These are phyloP conservation scores for Xylariaceae sp. DNA, from an alignment of 2,329 filamentous ascomycete species.

Conservation along the genomic window DNA sequence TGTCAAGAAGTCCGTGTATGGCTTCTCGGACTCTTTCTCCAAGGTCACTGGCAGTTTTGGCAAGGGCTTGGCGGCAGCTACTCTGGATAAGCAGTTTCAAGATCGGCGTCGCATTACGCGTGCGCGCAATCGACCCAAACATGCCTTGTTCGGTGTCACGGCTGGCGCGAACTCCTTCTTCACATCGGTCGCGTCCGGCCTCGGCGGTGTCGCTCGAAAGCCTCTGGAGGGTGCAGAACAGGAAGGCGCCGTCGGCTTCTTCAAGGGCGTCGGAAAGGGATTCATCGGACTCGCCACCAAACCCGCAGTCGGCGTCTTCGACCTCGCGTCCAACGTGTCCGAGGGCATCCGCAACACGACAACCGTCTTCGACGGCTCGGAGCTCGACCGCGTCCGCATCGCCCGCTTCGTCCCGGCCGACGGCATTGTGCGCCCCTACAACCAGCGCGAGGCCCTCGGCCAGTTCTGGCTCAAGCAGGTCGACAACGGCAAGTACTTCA, in stretches of 20 bases:
- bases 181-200: slow-evolving; percentile 85
- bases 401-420: slow-evolving; percentile 89
- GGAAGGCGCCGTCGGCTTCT: slow-evolving; percentile 88
- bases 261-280: slow-evolving; percentile 96
- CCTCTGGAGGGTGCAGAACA: slow-evolving; percentile 94
- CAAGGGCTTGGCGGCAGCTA: slow-evolving; percentile 92
- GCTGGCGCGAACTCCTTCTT: slow-evolving; percentile 94
- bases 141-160: slow-evolving; percentile 93
- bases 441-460: slow-evolving; percentile 87
- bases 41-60: slow-evolving; percentile 97
- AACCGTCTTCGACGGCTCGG: slow-evolving; percentile 92
- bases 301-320: slow-evolving; percentile 92
- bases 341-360: slow-evolving; percentile 98
- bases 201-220: slow-evolving; percentile 88
- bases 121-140: slow-evolving; percentile 90
- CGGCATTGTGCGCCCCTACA: slow-evolving; percentile 91
- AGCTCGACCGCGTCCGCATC: slow-evolving; percentile 89
- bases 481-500: slow-evolving; percentile 96
- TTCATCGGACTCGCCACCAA: slow-evolving; percentile 93
- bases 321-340: slow-evolving; percentile 93
- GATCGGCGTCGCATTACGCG: slow-evolving; percentile 91
- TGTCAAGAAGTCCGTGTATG: slow-evolving; percentile 97
- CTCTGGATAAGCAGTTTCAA: slow-evolving; percentile 97
- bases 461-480: slow-evolving; percentile 99
- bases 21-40: slow-evolving; percentile 93